Conservation (phyloP, 2,329 filamentous ascomycete species). For the Arthroderma sp. region DNA sequence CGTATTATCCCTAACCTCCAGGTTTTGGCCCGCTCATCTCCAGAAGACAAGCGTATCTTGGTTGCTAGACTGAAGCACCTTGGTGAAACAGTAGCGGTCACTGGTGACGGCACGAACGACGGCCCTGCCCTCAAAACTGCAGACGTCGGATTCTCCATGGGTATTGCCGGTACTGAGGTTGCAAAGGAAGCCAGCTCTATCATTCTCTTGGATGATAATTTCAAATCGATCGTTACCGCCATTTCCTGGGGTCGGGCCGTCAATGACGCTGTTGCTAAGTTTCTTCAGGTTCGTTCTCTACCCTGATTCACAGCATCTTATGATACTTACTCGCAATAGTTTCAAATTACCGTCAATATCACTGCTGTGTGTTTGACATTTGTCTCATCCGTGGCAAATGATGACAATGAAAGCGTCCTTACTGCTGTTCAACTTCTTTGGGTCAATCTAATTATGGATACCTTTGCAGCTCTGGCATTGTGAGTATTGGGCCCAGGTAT, state of each 20-base stretch:
- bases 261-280: slow-evolving; percentile 56
- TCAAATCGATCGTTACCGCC: slow-evolving; percentile 51
- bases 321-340: slow-evolving; percentile 15
- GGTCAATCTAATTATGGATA: slow-evolving; percentile 98
- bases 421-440: slow-evolving; percentile 85
- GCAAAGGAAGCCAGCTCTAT: slow-evolving; percentile 58
- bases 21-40: slow-evolving; percentile 52
- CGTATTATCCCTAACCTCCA: slow-evolving; percentile 45
- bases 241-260: slow-evolving; percentile 57
- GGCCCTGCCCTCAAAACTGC: slow-evolving; percentile 52
- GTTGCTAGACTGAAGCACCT: slow-evolving; percentile 49
- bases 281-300: slow-evolving; percentile 36
- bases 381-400: slow-evolving; percentile 65
- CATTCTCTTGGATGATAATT: slow-evolving; percentile 55
- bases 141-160: slow-evolving; percentile 57
- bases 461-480: slow-evolving; percentile 75
- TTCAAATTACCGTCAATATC: slow-evolving; percentile 67
- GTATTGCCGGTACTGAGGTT: slow-evolving; percentile 52
- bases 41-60: slow-evolving; percentile 53
- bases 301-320: background rate
- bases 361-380: slow-evolving; percentile 82
- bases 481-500: slow-evolving; percentile 9
- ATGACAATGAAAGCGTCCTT: slow-evolving; percentile 58
- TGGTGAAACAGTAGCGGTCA: slow-evolving; percentile 49
- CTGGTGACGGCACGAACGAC: slow-evolving; percentile 55